These are phyloP conservation scores for Rauvolfia tetraphylla DNA, from an alignment of 257 asterid species.

Conservation along the genomic window DNA sequence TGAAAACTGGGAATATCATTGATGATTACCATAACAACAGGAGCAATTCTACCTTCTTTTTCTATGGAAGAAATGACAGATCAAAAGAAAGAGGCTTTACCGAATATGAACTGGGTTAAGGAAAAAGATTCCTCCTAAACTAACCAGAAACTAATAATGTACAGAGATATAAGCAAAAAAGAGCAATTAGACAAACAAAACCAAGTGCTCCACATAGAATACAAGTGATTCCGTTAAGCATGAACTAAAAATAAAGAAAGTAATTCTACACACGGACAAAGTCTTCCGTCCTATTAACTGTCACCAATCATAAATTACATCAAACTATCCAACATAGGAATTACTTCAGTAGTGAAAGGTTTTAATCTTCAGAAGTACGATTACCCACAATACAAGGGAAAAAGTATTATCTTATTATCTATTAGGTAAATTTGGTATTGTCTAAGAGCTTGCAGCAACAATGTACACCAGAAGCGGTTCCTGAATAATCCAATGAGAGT, in stretches of 20 bases:
- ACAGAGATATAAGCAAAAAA: no score
- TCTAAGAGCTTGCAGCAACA: neutral
- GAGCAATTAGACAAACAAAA: neutral
- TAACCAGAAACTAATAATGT: constrained; percentile 1
- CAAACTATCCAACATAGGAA: neutral
- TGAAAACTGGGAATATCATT: constrained; percentile 70
- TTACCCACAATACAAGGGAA: neutral
- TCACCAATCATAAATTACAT: neutral
- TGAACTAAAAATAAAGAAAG: neutral
- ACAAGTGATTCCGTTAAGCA: neutral
- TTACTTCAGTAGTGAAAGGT: neutral
- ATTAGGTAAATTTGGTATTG: neutral
- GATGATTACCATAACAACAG: constrained; percentile 32
- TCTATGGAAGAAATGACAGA: constrained; percentile 8
- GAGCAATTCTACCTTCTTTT: constrained; percentile 17
- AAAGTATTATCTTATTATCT: neutral
- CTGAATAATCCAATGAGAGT: neutral
- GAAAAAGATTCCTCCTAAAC: neutral
- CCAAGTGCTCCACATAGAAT: neutral
- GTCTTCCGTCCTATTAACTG: neutral
- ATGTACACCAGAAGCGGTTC: neutral
- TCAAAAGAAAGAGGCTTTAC: constrained; percentile 8
- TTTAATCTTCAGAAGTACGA: neutral
- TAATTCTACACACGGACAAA: neutral
- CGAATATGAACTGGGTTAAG: neutral